Evolutionary conservation across 1,284 basidiomycete genomes (phyloP).

Genomic region (Cutaneotrichosporon daszewskae): DNA sequence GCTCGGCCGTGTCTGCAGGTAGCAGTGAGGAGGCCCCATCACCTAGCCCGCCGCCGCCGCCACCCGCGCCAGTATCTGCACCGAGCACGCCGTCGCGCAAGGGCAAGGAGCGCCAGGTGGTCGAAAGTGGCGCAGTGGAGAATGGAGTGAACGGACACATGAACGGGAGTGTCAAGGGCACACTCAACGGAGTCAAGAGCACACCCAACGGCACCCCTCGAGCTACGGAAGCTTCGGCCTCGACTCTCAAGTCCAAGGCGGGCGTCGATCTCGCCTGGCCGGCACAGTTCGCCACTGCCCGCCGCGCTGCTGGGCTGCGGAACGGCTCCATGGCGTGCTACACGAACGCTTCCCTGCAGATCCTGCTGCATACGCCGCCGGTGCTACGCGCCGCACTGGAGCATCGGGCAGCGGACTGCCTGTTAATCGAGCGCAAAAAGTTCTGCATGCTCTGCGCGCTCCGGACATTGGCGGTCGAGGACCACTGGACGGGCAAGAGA

Average conservation of each 20-base stretch:
- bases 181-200: background rate
- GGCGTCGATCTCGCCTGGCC: constrained; percentile 32
- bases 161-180: constrained; percentile 8
- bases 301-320: constrained; percentile 57
- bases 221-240: too few relatives aligned
- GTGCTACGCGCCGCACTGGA: constrained; percentile 64
- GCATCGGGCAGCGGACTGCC: constrained; percentile 46
- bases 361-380: constrained; percentile 87
- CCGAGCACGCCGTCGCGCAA: constrained; percentile 8
- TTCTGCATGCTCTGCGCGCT: constrained; percentile 78
- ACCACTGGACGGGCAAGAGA: constrained; percentile 28
- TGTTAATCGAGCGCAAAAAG: constrained; percentile 20
- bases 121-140: background rate
- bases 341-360: constrained; percentile 91
- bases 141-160: background rate
- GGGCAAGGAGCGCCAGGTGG: constrained; percentile 13
- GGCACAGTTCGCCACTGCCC: constrained; percentile 12
- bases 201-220: background rate
- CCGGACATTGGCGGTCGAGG: constrained; percentile 40
- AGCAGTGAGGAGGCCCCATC: background rate
- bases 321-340: constrained; percentile 98
- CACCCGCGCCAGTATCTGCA: background rate
- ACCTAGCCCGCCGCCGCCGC: background rate
- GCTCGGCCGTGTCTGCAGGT: background rate
- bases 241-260: too few relatives aligned